Evolutionary conservation across 306 rosid genomes (phyloP).

Genomic region (Abrus pulchellus): DNA sequence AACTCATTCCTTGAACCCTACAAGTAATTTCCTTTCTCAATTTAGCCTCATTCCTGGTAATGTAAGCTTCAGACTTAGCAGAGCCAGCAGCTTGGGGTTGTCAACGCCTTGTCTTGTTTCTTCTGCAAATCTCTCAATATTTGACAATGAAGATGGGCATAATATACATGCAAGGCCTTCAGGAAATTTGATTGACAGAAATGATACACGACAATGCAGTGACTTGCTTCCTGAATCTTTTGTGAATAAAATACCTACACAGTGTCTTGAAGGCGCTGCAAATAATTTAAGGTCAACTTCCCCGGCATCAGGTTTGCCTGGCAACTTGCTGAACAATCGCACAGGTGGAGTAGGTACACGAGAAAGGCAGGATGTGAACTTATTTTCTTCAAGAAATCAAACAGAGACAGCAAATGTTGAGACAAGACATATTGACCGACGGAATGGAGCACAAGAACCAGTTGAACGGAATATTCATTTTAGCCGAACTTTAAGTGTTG

Average conservation of each 20-base stretch:
- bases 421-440: slow-evolving; percentile 60
- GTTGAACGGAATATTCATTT: slow-evolving; percentile 77
- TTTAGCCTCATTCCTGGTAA: slow-evolving; percentile 76
- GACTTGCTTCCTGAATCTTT: slow-evolving; percentile 53
- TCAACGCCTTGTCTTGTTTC: slow-evolving; percentile 72
- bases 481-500: slow-evolving; percentile 89
- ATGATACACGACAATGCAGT: slow-evolving; percentile 55
- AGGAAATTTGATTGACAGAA: slow-evolving; percentile 46
- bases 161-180: slow-evolving; percentile 52
- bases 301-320: slow-evolving; percentile 46
- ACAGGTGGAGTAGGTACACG: slow-evolving; percentile 47
- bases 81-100: slow-evolving; percentile 80
- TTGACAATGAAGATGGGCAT: slow-evolving; percentile 64
- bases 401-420: slow-evolving; percentile 60
- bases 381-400: slow-evolving; percentile 54
- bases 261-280: slow-evolving; percentile 55
- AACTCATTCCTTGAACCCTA: slow-evolving; percentile 65
- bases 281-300: slow-evolving; percentile 55
- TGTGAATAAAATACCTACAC: slow-evolving; percentile 47
- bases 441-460: slow-evolving; percentile 68
- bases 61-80: slow-evolving; percentile 79
- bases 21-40: slow-evolving; percentile 77
- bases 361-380: slow-evolving; percentile 52
- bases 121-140: slow-evolving; percentile 59
- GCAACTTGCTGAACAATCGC: slow-evolving; percentile 42